phyloP scores from a whole-genome alignment of 345 rosid genomes.

The Dimocarpus longan region DNA sequence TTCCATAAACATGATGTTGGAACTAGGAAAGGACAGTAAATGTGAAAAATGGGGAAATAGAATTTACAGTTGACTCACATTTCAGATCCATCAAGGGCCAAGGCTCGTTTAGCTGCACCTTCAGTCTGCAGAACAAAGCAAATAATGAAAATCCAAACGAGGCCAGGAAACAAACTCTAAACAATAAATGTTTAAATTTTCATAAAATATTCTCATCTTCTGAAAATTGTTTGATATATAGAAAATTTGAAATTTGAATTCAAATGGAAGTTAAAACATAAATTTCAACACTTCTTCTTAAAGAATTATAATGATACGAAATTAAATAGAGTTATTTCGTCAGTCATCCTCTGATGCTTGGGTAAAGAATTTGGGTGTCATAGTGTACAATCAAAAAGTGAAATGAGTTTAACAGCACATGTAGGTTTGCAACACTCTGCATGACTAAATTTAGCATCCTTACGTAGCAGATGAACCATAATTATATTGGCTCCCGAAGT shows the following conservation, averaged over 20 bases:
- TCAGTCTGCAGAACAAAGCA: slow-evolving; percentile 51
- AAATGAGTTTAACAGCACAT: neutral
- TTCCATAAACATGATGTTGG: slow-evolving; percentile 17
- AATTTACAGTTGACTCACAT: slow-evolving; percentile 53
- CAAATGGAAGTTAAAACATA: neutral
- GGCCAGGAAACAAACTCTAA: neutral
- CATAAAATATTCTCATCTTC: neutral
- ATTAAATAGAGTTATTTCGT: neutral
- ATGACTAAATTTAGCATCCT: neutral
- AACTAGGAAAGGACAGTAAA: slow-evolving; percentile 11
- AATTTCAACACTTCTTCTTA: neutral
- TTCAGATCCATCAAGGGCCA: slow-evolving; percentile 79
- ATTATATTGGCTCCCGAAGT: neutral
- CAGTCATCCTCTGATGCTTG: neutral
- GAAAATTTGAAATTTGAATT: neutral
- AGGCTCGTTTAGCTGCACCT: slow-evolving; percentile 77
- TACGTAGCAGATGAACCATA: neutral
- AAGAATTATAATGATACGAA: neutral
- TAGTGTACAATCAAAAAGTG: neutral
- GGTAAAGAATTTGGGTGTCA: neutral
- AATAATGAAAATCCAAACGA: neutral
- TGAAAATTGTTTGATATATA: neutral
- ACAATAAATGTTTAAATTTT: neutral
- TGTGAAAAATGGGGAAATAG: neutral
- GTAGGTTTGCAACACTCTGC: neutral